These are phyloP conservation scores for Paramecium sonneborni DNA, from an alignment of 73 alveolate genomes.

Conservation along the genomic window DNA sequence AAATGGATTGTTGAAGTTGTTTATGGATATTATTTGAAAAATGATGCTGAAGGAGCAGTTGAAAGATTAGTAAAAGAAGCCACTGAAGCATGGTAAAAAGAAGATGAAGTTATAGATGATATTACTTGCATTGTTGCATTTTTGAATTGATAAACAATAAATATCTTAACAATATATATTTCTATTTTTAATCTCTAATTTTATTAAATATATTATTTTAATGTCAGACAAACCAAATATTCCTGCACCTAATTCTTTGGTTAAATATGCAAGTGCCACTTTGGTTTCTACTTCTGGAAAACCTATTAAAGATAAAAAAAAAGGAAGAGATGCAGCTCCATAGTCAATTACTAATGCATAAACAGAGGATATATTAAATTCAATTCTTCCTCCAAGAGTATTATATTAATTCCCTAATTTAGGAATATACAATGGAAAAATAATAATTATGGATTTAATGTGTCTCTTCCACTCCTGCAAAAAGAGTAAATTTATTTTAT, in stretches of 20 bases:
- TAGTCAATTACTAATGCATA: conserved; percentile 62
- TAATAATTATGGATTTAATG: conserved; percentile 65
- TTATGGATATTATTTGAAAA: conserved; percentile 58
- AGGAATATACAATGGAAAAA: conserved; percentile 68
- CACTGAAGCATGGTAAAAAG: conserved; percentile 87
- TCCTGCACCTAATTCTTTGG: conserved; percentile 64
- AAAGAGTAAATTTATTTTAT: not conserved
- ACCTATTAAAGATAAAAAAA: conserved; percentile 54
- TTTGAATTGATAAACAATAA: conserved; percentile 4
- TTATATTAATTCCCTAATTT: not conserved
- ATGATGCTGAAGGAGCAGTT: conserved; percentile 89
- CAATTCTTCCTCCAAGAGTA: conserved; percentile 68
- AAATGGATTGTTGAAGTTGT: conserved; percentile 56
- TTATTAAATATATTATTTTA: not conserved
- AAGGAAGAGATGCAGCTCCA: conserved; percentile 66
- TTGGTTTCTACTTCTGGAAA: conserved; percentile 65
- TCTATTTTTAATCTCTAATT: not conserved
- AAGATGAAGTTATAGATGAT: conserved; percentile 94
- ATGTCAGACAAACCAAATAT: conserved; percentile 60
- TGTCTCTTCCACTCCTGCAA: conserved; percentile 67
- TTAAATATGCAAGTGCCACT: conserved; percentile 64
- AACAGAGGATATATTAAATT: conserved; percentile 63
- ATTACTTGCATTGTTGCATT: conserved; percentile 89
- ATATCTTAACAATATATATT: not conserved
- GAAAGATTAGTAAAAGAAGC: conserved; percentile 89